phyloP scores from a whole-genome alignment of 345 rosid genomes.

The Ceriops tagal region DNA sequence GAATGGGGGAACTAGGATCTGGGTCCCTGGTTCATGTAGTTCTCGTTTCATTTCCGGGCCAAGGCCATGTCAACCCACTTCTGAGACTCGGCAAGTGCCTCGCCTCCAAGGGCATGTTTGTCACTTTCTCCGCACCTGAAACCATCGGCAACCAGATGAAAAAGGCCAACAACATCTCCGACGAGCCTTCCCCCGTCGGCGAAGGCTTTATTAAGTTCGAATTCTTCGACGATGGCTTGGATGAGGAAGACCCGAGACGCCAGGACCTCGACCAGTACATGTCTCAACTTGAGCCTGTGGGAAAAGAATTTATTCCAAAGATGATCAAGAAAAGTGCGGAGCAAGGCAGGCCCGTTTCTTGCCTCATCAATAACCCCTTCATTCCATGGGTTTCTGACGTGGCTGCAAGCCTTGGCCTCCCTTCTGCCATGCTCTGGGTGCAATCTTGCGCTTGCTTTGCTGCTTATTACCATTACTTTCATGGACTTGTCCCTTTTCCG shows the following conservation, averaged over 20 bases:
- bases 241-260: constrained; percentile 48
- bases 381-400: constrained; percentile 84
- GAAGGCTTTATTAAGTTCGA: constrained; percentile 65
- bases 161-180: constrained; percentile 39
- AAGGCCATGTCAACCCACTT: constrained; percentile 82
- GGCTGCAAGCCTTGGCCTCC: constrained; percentile 59
- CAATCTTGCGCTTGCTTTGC: constrained; percentile 81
- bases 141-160: constrained; percentile 51
- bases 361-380: constrained; percentile 80
- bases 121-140: constrained; percentile 59
- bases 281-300: constrained; percentile 49
- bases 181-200: constrained; percentile 48
- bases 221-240: constrained; percentile 62
- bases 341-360: constrained; percentile 60
- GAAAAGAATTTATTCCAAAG: constrained; percentile 38
- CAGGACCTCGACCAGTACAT: constrained; percentile 34
- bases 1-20: constrained; percentile 30
- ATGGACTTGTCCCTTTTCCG: constrained; percentile 54
- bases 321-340: constrained; percentile 48
- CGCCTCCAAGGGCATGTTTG: constrained; percentile 72
- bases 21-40: constrained; percentile 53
- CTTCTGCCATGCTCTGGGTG: constrained; percentile 89
- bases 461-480: constrained; percentile 57
- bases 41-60: constrained; percentile 74
- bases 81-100: constrained; percentile 73